Base-by-base conservation (phyloP, 2,329 filamentous ascomycete genomes). In the Chrysoporthe puriensis region DNA sequence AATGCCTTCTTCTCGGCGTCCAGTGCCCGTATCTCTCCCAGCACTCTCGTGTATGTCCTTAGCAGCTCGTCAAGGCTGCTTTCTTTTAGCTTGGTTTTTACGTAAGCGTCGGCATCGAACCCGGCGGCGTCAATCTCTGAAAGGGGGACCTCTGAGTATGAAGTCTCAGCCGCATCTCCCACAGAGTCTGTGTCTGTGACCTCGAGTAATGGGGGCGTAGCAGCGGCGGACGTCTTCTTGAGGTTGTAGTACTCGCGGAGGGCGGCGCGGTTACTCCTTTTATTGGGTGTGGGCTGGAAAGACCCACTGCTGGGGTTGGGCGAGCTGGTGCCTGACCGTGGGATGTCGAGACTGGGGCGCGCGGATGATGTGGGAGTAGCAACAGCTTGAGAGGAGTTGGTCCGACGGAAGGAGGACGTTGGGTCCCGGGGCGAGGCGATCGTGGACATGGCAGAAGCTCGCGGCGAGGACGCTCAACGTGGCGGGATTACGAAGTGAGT, bases 1-100 rank as follows among this genome's bases (percentile, higher is more conserved):
- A 99, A 81, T 1, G 95, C 94, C 81, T 99, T 99, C 79, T 96
- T 91, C 84, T 99, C 96, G 34, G 95, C 95, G 75, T 98, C 96
- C 21, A 99, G 84, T 2, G 93, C 94, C 48, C 94, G 83, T 60
- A 97, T 95, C 80, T 98, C 95, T 72, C 88, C 86, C 72, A 95
- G 79, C 11, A 95, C 83, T 32, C 87, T 85, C 59, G 90, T 89
- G 76, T 96, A 94, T 1, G 90, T 83, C 64, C 84, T 84, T 74
- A 96, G 76, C 64, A 96, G 81, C 65, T 91, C 90, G 74, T 90
- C 87, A 44, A 96, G 81, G 6, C 85, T 85, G 74, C 87, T 86
- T 64, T 83, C 84, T n/a, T 83, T 83, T 6, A 94, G 81, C 16
- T 91, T 80, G 58, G 82, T 80, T 66, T 83, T 80, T 6, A 94